phyloP scores from a whole-genome alignment of 2,329 filamentous ascomycete genomes.

The Fusarium praegraminearum region DNA sequence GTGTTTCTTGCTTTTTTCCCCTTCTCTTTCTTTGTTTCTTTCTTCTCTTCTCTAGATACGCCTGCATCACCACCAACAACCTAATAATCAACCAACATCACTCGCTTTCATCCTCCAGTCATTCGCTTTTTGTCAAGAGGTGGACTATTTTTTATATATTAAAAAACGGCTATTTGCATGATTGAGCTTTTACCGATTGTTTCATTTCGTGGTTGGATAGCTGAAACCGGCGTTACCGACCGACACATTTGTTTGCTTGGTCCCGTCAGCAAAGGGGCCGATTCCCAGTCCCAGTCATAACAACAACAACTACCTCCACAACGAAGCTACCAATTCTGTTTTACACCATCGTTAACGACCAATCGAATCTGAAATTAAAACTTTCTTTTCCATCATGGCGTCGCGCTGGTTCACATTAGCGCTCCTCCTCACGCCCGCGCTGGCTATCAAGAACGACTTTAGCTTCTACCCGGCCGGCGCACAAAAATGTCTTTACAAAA shows the following conservation, averaged over 20 bases:
- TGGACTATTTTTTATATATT: background rate
- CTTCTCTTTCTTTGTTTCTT: constrained; percentile 4
- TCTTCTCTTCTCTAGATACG: background rate
- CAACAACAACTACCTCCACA: background rate
- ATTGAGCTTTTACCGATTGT: constrained; percentile 10
- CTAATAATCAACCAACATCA: background rate
- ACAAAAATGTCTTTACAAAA: constrained; percentile 57
- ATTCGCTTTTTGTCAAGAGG: constrained; percentile 21
- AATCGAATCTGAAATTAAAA: background rate
- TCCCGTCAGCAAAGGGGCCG: background rate
- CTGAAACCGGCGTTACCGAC: constrained; percentile 27
- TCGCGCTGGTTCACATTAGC: constrained; percentile 50
- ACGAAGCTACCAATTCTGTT: background rate
- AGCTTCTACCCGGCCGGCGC: constrained; percentile 50
- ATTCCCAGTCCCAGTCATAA: background rate
- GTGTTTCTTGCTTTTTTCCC: background rate
- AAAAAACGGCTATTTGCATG: background rate
- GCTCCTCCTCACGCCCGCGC: constrained; percentile 42
- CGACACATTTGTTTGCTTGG: background rate
- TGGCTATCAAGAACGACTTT: constrained; percentile 50
- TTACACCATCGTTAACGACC: background rate
- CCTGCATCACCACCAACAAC: background rate
- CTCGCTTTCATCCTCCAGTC: constrained; percentile 7
- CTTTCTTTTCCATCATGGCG: constrained; percentile 43
- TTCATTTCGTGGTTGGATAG: constrained; percentile 26